phyloP scores from a whole-genome alignment of 1,139 yeast species.

The Yamadazyma atmosphaerica region DNA sequence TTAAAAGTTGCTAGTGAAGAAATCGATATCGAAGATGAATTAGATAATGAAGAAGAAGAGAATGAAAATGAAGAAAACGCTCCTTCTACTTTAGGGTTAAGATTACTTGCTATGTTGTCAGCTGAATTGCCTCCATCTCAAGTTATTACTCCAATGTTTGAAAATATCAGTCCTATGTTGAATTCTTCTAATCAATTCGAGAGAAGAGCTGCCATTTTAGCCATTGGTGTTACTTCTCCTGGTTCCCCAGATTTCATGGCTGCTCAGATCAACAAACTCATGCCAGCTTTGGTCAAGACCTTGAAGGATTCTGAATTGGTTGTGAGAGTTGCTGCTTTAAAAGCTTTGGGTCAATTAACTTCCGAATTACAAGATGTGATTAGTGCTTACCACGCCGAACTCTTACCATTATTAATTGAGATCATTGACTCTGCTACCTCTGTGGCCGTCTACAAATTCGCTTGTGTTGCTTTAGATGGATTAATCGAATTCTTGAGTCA shows the following conservation, averaged over 20 bases:
- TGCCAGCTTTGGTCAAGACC: constrained; percentile 74
- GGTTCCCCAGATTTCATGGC: constrained; percentile 95
- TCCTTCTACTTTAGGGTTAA: constrained; percentile 76
- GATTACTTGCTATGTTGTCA: constrained; percentile 77
- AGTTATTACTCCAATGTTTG: constrained; percentile 78
- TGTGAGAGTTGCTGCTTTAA: constrained; percentile 85
- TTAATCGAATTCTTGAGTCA: constrained; percentile 88
- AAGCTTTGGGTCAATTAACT: constrained; percentile 76
- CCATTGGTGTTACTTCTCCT: constrained; percentile 79
- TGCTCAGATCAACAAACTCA: constrained; percentile 68
- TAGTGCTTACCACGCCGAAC: constrained; percentile 77
- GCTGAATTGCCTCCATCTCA: constrained; percentile 90
- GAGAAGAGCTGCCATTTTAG: constrained; percentile 84
- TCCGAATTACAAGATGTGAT: constrained; percentile 82
- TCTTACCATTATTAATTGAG: constrained; percentile 82
- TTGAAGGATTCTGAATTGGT: constrained; percentile 73
- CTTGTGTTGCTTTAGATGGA: constrained; percentile 89
- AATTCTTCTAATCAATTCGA: constrained; percentile 66
- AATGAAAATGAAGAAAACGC: constrained; percentile 90
- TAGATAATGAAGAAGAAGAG: constrained; percentile 80
- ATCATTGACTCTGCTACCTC: constrained; percentile 86
- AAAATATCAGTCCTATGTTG: constrained; percentile 62
- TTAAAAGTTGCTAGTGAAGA: constrained; percentile 80
- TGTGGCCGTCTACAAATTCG: constrained; percentile 83
- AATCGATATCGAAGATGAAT: constrained; percentile 68